Evolutionary conservation across 169 alveolate genomes (phyloP).

Genomic region (Plasmodium relictum): DNA sequence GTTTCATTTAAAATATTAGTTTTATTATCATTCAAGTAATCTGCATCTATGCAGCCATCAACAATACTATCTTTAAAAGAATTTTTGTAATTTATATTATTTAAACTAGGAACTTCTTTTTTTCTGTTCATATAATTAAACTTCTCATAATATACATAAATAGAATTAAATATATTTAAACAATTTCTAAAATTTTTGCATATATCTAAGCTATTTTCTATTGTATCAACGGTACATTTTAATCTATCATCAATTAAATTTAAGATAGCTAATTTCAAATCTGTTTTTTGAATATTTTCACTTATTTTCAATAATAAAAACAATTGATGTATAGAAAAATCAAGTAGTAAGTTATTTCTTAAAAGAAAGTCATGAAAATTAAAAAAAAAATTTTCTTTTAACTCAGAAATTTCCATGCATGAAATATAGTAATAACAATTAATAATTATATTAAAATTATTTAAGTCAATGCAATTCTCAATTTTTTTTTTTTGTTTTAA

Average conservation of each 20-base stretch:
- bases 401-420: neutral
- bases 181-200: conserved; percentile 16
- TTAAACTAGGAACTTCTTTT: neutral
- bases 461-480: conserved; percentile 8
- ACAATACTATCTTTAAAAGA: too few relatives aligned
- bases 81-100: neutral
- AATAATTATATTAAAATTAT: conserved; percentile 7
- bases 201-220: neutral
- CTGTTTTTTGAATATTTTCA: neutral
- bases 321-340: neutral
- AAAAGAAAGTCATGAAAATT: conserved; percentile 7
- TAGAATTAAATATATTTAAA: neutral
- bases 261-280: conserved; percentile 17
- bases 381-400: conserved; percentile 3
- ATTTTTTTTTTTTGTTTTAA: neutral
- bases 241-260: conserved; percentile 1
- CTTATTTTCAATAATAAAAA: conserved; percentile 27
- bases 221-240: neutral
- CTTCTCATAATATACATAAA: neutral
- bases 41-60: too few relatives aligned
- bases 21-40: neutral
- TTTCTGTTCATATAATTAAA: neutral
- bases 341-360: neutral
- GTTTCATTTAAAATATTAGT: neutral
- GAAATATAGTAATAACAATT: conserved; percentile 40